Evolutionary conservation across 805 yeast species (phyloP).

Genomic region (Schizosaccharomyces japonicus): DNA sequence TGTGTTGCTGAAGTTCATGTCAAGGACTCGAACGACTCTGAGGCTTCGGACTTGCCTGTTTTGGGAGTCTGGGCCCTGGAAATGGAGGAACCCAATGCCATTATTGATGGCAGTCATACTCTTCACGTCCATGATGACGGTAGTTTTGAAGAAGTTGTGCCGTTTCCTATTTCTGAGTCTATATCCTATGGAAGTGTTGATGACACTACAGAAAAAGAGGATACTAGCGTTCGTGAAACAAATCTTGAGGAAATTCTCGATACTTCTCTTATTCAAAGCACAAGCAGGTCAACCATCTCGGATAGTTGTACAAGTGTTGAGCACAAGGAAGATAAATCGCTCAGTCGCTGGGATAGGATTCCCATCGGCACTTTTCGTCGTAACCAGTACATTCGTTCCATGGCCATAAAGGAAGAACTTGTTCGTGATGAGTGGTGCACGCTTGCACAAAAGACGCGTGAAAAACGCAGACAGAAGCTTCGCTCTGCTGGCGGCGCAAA

Average conservation of each 20-base stretch:
- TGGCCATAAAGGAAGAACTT: not conserved
- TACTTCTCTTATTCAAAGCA: not conserved
- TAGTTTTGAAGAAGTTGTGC: too few relatives aligned
- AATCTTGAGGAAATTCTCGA: conserved; percentile 3
- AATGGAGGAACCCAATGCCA: not conserved
- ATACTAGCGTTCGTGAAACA: too few relatives aligned
- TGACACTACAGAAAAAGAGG: not conserved
- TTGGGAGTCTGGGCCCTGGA: not conserved
- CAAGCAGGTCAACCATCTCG: too few relatives aligned
- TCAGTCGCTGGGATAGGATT: conserved; percentile 4
- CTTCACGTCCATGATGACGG: not conserved
- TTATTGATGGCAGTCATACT: conserved; percentile 1
- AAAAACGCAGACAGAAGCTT: conserved; percentile 1
- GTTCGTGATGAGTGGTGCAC: conserved; percentile 3
- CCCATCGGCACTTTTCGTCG: conserved; percentile 2
- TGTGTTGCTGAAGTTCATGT: not conserved
- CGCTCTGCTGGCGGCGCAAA: not conserved
- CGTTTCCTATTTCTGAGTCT: too few relatives aligned
- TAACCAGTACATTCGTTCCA: not conserved
- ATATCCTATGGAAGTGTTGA: not conserved
- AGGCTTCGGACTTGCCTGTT: not conserved
- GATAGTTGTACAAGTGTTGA: too few relatives aligned
- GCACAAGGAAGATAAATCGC: not conserved
- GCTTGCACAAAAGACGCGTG: not conserved
- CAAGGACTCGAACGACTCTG: not conserved